phyloP scores from a whole-genome alignment of 179 eudicot genomes.

The Silene noctiflora region DNA sequence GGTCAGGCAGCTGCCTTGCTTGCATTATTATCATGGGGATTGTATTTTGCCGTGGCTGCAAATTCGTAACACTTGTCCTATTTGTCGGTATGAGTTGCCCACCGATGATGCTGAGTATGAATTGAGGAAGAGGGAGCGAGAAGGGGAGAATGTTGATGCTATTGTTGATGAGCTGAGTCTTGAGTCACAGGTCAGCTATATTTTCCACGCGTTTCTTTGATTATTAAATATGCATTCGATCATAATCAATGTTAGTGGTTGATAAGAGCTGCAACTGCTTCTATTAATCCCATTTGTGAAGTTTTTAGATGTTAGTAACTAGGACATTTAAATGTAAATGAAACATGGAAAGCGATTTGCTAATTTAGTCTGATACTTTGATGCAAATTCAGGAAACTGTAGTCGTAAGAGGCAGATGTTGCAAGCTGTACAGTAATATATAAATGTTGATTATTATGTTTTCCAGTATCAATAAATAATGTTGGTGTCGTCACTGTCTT shows the following conservation, averaged over 20 bases:
- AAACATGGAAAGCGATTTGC: conserved; percentile 4
- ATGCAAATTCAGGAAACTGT: conserved; percentile 20
- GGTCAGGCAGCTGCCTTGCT: conserved; percentile 42
- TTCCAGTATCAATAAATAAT: not conserved
- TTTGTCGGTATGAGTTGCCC: conserved; percentile 45
- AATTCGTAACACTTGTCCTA: conserved; percentile 44
- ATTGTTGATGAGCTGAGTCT: conserved; percentile 14
- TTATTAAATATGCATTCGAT: conserved; percentile 8
- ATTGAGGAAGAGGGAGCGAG: conserved; percentile 29
- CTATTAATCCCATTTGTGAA: conserved; percentile 3
- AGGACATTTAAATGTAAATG: conserved; percentile 6
- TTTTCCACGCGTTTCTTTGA: conserved; percentile 38
- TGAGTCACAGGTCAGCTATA: conserved; percentile 30
- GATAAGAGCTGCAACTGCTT: conserved; percentile 1
- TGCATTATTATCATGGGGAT: conserved; percentile 44
- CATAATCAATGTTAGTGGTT: conserved; percentile 18
- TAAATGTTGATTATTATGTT: conserved; percentile 12
- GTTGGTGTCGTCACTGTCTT: not conserved
- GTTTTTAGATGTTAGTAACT: conserved; percentile 11
- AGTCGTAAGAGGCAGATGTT: conserved; percentile 9
- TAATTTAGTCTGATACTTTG: conserved; percentile 3
- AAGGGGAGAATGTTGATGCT: conserved; percentile 13
- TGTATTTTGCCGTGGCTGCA: conserved; percentile 47
- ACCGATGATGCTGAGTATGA: conserved; percentile 51
- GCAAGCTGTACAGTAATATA: conserved; percentile 24